phyloP scores from a whole-genome alignment of 495 filamentous ascomycete genomes.

The Eremomyces bilateralis region DNA sequence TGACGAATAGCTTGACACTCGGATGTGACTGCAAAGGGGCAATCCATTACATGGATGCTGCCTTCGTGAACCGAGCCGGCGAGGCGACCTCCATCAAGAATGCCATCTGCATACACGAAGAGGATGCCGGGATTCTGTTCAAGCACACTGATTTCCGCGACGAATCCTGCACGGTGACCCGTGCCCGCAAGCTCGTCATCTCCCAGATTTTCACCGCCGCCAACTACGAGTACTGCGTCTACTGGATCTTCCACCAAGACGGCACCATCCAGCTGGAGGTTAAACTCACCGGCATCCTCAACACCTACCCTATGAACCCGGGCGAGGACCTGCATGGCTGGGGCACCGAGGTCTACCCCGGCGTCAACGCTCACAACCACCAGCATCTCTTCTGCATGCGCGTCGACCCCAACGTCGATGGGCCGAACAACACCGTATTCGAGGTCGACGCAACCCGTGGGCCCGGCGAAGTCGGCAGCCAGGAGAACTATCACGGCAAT shows the following conservation, averaged over 20 bases:
- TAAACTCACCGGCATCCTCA: constrained; percentile 86
- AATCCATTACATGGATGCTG: constrained; percentile 77
- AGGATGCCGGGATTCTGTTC: constrained; percentile 82
- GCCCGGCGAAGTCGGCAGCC: constrained; percentile 47
- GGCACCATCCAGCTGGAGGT: constrained; percentile 88
- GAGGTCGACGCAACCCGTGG: constrained; percentile 50
- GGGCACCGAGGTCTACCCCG: constrained; percentile 86
- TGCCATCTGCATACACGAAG: constrained; percentile 92
- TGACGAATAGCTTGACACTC: constrained; percentile 76
- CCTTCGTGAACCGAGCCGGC: constrained; percentile 67
- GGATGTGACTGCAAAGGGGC: constrained; percentile 92
- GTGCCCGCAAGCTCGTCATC: constrained; percentile 69
- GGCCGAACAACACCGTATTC: constrained; percentile 67
- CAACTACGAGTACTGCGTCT: constrained; percentile 92
- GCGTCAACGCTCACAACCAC: constrained; percentile 71
- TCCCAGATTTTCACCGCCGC: constrained; percentile 91
- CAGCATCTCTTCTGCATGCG: constrained; percentile 92
- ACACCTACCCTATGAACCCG: constrained; percentile 70
- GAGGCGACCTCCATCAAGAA: constrained; percentile 68
- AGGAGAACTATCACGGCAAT: constrained; percentile 80
- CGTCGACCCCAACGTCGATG: constrained; percentile 76
- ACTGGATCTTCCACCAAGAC: constrained; percentile 90
- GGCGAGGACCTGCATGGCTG: constrained; percentile 74
- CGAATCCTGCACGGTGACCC: constrained; percentile 65
- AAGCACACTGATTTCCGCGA: constrained; percentile 96